These are phyloP conservation scores for Crithidia expoeki DNA, from an alignment of 208 protist genomes.

Conservation along the genomic window DNA sequence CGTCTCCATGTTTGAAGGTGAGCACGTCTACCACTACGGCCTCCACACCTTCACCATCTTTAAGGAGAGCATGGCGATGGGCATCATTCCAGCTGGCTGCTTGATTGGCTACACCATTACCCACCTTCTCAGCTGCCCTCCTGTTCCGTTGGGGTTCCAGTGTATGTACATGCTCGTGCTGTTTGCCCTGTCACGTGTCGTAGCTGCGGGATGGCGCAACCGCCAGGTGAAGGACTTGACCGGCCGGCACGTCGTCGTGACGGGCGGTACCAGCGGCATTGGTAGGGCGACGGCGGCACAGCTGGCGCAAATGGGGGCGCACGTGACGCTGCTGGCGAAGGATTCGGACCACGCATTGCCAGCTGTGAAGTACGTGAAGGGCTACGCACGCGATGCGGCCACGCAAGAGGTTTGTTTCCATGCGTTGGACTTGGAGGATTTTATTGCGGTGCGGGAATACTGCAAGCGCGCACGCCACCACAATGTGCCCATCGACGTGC, in stretches of 20 bases:
- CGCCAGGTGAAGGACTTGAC: conserved; percentile 47
- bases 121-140: conserved; percentile 30
- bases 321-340: conserved; percentile 59
- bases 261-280: conserved; percentile 79
- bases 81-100: conserved; percentile 61
- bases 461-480: conserved; percentile 56
- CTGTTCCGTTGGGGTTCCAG: conserved; percentile 47
- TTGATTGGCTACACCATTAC: conserved; percentile 50
- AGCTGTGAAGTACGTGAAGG: conserved; percentile 35
- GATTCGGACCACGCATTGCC: conserved; percentile 44
- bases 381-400: conserved; percentile 8
- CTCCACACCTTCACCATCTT: conserved; percentile 70
- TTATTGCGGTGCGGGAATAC: conserved; percentile 78
- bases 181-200: conserved; percentile 38
- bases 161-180: conserved; percentile 47
- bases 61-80: conserved; percentile 53
- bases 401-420: conserved; percentile 50
- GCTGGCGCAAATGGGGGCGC: conserved; percentile 66
- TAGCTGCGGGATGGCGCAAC: conserved; percentile 53
- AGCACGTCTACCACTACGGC: conserved; percentile 79
- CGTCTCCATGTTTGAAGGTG: conserved; percentile 72
- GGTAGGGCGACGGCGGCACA: conserved; percentile 70
- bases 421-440: conserved; percentile 70
- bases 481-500: conserved; percentile 49
- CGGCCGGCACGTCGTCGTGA: conserved; percentile 64